phyloP scores from a whole-genome alignment of 2,329 filamentous ascomycete species.

The Lasiodiplodia citricola region DNA sequence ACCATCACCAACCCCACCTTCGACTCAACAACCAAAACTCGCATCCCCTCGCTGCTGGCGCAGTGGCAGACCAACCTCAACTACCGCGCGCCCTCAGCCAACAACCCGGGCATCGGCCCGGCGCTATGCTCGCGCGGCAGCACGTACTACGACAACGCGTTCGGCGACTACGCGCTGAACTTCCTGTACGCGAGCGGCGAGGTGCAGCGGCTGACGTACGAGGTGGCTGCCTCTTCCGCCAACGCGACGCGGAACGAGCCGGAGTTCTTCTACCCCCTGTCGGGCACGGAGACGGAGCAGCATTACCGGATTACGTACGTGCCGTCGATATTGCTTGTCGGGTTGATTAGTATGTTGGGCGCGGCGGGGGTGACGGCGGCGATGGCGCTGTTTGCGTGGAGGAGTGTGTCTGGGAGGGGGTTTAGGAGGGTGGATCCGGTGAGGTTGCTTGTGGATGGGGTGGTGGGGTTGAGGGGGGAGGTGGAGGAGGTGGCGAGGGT shows the following conservation, averaged over 20 bases:
- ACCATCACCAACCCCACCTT: not conserved
- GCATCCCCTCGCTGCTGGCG: not conserved
- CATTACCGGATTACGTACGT: conserved; percentile 32
- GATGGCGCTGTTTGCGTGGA: not conserved
- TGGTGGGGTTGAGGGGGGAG: not conserved
- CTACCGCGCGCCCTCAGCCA: not conserved
- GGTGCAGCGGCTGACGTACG: conserved; percentile 30
- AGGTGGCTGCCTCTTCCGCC: conserved; percentile 27
- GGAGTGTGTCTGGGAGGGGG: not conserved
- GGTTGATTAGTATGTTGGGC: not conserved
- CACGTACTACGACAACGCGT: not conserved
- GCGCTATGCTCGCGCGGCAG: conserved; percentile 2
- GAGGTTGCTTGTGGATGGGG: conserved; percentile 9
- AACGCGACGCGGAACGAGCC: conserved; percentile 15
- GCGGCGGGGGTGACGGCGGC: not conserved
- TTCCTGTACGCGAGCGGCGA: conserved; percentile 30
- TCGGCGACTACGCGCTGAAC: conserved; percentile 26
- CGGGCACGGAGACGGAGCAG: not conserved
- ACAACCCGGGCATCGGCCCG: conserved; percentile 5
- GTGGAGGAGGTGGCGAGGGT: not conserved
- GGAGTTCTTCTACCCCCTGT: conserved; percentile 25
- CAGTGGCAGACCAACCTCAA: conserved; percentile 12
- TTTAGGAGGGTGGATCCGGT: not conserved
- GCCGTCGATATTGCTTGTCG: conserved; percentile 28
- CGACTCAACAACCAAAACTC: not conserved